Percentiles rank a stretch among this genome's conserved stretches.
Evolutionary conservation across 2,329 filamentous ascomycete species (phyloP).

Genomic region (Botrytis elliptica): DNA sequence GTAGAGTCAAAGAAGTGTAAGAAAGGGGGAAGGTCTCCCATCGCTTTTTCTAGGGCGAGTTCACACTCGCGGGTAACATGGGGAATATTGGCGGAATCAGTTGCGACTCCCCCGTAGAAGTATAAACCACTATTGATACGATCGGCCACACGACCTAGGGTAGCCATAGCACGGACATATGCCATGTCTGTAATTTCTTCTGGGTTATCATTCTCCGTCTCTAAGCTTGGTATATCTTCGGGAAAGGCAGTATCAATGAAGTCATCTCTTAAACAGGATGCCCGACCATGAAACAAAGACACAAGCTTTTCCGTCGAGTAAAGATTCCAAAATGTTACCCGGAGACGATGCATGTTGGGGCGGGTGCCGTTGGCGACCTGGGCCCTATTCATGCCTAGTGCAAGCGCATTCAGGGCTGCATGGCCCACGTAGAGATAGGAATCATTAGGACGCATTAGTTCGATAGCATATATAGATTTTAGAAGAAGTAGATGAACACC

Average conservation of each 20-base stretch:
- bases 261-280: neutral
- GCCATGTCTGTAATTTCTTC: neutral
- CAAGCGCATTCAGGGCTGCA: neutral
- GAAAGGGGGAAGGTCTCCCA: neutral
- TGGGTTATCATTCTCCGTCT: neutral
- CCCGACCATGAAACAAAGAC: neutral
- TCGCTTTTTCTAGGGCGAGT: neutral
- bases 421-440: neutral
- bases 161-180: constrained; percentile 1
- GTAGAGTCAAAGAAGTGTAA: neutral
- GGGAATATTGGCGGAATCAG: neutral
- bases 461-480: neutral
- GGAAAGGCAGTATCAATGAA: constrained; percentile 1
- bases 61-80: neutral
- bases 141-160: neutral
- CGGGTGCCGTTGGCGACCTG: constrained; percentile 9
- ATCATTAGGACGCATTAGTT: neutral
- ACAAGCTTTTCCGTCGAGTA: constrained; percentile 1
- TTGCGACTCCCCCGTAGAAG: neutral
- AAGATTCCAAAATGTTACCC: constrained; percentile 5
- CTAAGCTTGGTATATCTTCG: neutral
- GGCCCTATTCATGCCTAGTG: neutral
- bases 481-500: constrained; percentile 3
- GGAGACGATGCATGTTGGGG: neutral
- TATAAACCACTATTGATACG: neutral